These are phyloP conservation scores for Trichoderma sp. DNA, from an alignment of 2,329 filamentous ascomycete genomes.

Conservation along the genomic window DNA sequence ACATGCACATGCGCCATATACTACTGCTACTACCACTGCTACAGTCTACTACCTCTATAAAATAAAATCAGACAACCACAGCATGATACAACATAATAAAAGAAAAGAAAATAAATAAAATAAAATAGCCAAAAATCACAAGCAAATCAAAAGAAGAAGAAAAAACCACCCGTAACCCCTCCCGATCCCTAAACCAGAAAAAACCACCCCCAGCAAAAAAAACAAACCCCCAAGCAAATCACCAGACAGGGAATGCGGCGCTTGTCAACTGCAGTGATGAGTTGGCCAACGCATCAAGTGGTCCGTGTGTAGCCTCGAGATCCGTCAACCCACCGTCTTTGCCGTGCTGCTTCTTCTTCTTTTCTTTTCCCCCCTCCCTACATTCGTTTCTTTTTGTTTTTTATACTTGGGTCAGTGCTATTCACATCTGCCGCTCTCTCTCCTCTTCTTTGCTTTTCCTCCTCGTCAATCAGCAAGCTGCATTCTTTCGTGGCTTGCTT, in stretches of 20 bases:
- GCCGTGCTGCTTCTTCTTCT: not conserved
- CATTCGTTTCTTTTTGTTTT: not conserved
- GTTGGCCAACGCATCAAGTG: slow-evolving; percentile 45
- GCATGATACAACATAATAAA: not conserved
- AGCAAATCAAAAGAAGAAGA: not conserved
- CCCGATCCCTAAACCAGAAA: not conserved
- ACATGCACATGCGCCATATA: not conserved
- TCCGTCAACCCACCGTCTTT: slow-evolving; percentile 18
- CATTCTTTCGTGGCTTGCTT: not conserved
- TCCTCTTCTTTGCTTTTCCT: not conserved
- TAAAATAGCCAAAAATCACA: not conserved
- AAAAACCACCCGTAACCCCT: not conserved
- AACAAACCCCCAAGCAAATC: slow-evolving; percentile 12
- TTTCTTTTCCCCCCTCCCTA: not conserved
- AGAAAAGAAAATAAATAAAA: not conserved
- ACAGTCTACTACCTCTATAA: not conserved
- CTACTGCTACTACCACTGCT: not conserved
- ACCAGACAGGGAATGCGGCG: slow-evolving; percentile 28
- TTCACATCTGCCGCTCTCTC: not conserved
- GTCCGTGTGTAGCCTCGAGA: slow-evolving; percentile 40
- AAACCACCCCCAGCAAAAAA: not conserved
- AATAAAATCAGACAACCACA: not conserved
- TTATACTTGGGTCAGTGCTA: not conserved
- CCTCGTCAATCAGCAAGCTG: not conserved
- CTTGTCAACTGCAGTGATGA: slow-evolving; percentile 44